Base-by-base conservation (phyloP, 1,284 basidiomycete species). In the Xerocomus nothofagi region DNA sequence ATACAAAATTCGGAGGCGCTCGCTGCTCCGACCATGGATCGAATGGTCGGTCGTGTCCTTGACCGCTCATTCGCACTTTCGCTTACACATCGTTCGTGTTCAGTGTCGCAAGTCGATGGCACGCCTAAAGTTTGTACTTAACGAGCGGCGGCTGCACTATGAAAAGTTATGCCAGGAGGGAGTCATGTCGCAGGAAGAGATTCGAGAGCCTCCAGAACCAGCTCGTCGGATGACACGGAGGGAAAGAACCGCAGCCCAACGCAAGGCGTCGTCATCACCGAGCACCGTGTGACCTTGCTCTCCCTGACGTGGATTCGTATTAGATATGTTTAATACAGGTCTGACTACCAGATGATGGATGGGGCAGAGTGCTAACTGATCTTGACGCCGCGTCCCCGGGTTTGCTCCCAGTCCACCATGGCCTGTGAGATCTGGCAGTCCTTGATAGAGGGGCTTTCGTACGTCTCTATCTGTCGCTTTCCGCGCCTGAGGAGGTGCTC, bases 71-170 rank as follows among this genome's bases (percentile, higher is more conserved):
- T 41, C 41, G 3, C 20, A 10, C 14, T 6, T 40, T 50, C 1
- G 33, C 46, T 49, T 5, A 51, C 49, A 18, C 27, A 27, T 42
- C 21, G 20, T 45, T 43, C 27, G n/a, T 6, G 20, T 51, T 33
- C 45, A 98, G 95, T 88, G 87, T 67, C 88, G 90, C 41, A 97
- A 95, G 73, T 88, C 91, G n/a, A 97, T 98, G 93, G 93, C 93
- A 18, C 84, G 93, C 37, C 94, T 98, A 71, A 99, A 99, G 71
- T 86, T 84, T 57, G 86, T 98, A 14, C 75, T 98, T 47, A 94
- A 94, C 65, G 96, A 99, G 68, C 86, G 96, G 38, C 81, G 93
- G 36, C 70, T 93, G 14, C 93, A 91, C 7, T 88, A 94, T 73
- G 71, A 90, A 72, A 77, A 82, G 57, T 78, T 85, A 6, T 55